These are phyloP conservation scores for Microglena sp. DNA, from an alignment of 139 green algal genomes.

Conservation along the genomic window DNA sequence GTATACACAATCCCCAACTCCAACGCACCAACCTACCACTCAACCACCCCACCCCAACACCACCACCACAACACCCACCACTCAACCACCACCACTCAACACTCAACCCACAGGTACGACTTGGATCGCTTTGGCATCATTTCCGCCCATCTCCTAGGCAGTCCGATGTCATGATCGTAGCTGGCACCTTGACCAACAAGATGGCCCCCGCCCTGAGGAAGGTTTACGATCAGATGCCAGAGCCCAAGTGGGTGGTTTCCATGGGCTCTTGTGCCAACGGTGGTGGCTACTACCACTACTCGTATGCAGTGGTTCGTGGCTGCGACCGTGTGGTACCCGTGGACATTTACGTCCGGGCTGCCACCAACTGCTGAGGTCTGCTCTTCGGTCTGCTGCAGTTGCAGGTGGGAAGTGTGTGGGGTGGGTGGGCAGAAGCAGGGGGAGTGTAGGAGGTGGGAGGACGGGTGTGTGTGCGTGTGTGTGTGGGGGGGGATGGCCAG, in stretches of 20 bases:
- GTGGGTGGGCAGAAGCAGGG: too few species aligned
- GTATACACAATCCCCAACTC: too few species aligned
- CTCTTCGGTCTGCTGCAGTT: slow-evolving; percentile 92
- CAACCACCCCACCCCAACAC: too few species aligned
- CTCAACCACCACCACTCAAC: too few species aligned
- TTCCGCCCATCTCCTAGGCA: slow-evolving; percentile 87
- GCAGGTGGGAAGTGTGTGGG: too few species aligned
- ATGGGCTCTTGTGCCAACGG: slow-evolving; percentile 96
- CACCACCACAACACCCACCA: too few species aligned
- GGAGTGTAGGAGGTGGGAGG: too few species aligned
- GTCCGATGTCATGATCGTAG: slow-evolving; percentile 95
- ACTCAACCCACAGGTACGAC: slow-evolving; percentile 36
- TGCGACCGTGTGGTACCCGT: slow-evolving; percentile 90
- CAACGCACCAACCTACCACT: too few species aligned
- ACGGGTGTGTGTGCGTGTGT: slow-evolving; percentile 90
- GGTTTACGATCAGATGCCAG: slow-evolving; percentile 94
- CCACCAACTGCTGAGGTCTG: slow-evolving; percentile 91
- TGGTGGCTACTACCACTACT: slow-evolving; percentile 97
- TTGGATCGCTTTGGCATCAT: slow-evolving; percentile 89
- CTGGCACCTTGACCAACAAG: slow-evolving; percentile 95
- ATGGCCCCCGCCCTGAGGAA: slow-evolving; percentile 95
- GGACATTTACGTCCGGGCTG: slow-evolving; percentile 96
- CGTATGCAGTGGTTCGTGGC: slow-evolving; percentile 86
- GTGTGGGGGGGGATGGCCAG: slow-evolving; percentile 93
- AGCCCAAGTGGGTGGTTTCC: slow-evolving; percentile 92